These are phyloP conservation scores for Colletotrichum navitas DNA, from an alignment of 2,329 filamentous ascomycete genomes.

Conservation along the genomic window DNA sequence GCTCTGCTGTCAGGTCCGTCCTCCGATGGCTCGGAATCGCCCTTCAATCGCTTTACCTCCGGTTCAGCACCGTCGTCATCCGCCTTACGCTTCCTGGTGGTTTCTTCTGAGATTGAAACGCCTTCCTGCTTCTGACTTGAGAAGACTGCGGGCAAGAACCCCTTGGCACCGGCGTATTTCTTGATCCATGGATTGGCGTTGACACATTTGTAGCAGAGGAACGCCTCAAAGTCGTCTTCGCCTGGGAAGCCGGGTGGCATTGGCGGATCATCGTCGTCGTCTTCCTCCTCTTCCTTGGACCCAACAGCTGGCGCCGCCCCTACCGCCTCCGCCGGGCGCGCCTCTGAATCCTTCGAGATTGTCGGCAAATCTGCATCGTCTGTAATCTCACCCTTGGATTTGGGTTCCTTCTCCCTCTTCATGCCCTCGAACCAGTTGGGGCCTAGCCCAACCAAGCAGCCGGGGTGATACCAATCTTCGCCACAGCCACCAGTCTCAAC, in stretches of 20 bases:
- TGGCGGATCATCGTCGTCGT: slow-evolving; percentile 72
- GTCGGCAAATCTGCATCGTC: slow-evolving; percentile 55
- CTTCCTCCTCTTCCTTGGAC: slow-evolving; percentile 45
- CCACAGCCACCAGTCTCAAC: slow-evolving; percentile 89
- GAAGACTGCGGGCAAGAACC: slow-evolving; percentile 83
- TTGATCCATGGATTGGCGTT: slow-evolving; percentile 93
- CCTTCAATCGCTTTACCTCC: slow-evolving; percentile 67
- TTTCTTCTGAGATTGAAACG: slow-evolving; percentile 14
- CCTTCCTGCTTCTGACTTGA: slow-evolving; percentile 48
- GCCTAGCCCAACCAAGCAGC: slow-evolving; percentile 86
- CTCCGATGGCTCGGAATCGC: slow-evolving; percentile 50
- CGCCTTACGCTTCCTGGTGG: slow-evolving; percentile 75
- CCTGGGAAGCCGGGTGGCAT: slow-evolving; percentile 87
- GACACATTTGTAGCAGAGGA: slow-evolving; percentile 95
- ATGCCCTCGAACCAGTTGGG: slow-evolving; percentile 76
- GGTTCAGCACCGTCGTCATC: slow-evolving; percentile 61
- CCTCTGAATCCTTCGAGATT: slow-evolving; percentile 64
- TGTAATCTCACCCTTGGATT: slow-evolving; percentile 11
- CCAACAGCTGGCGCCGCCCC: slow-evolving; percentile 38
- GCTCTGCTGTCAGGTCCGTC: slow-evolving; percentile 20
- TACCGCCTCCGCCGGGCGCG: slow-evolving; percentile 45
- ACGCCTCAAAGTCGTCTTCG: slow-evolving; percentile 89
- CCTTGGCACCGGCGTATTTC: slow-evolving; percentile 81
- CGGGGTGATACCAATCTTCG: slow-evolving; percentile 98
- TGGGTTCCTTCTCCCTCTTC: slow-evolving; percentile 53